These are phyloP conservation scores for Cyberlindnera suaveolens DNA, from an alignment of 805 yeast species.

Conservation along the genomic window DNA sequence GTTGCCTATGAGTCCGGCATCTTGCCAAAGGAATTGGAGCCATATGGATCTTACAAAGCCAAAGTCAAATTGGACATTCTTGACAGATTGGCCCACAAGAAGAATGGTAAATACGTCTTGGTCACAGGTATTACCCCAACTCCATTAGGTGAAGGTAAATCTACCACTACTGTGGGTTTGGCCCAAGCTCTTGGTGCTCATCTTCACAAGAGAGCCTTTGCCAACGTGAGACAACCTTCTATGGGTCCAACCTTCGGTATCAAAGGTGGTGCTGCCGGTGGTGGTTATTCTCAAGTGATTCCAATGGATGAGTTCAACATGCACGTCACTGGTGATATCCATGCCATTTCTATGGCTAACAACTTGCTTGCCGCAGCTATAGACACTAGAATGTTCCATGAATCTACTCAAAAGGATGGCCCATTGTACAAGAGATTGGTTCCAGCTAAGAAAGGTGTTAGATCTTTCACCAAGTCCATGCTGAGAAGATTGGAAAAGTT, in stretches of 20 bases:
- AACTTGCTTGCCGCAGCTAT: conserved; percentile 94
- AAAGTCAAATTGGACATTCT: conserved; percentile 68
- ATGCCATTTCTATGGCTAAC: conserved; percentile 91
- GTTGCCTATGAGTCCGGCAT: conserved; percentile 84
- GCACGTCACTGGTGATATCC: conserved; percentile 97
- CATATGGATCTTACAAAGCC: conserved; percentile 85
- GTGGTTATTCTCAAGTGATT: conserved; percentile 95
- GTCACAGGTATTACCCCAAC: conserved; percentile 99
- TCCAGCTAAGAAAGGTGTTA: conserved; percentile 75
- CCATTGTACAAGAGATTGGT: conserved; percentile 82
- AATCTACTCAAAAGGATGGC: conserved; percentile 73
- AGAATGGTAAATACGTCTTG: conserved; percentile 79
- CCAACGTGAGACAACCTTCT: conserved; percentile 95
- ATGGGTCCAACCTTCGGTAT: conserved; percentile 99
- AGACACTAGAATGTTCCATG: conserved; percentile 96
- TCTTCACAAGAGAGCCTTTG: conserved; percentile 74
- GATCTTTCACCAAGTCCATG: conserved; percentile 78
- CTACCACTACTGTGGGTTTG: conserved; percentile 92
- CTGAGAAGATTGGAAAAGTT: conserved; percentile 66
- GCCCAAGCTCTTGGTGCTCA: conserved; percentile 97
- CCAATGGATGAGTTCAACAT: conserved; percentile 99
- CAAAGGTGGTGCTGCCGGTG: conserved; percentile 99
- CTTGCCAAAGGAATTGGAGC: conserved; percentile 71
- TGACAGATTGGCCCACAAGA: conserved; percentile 56
- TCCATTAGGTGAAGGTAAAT: conserved; percentile 96